These are phyloP conservation scores for Yamadazyma atlantica DNA, from an alignment of 1,139 yeast species.

Conservation along the genomic window DNA sequence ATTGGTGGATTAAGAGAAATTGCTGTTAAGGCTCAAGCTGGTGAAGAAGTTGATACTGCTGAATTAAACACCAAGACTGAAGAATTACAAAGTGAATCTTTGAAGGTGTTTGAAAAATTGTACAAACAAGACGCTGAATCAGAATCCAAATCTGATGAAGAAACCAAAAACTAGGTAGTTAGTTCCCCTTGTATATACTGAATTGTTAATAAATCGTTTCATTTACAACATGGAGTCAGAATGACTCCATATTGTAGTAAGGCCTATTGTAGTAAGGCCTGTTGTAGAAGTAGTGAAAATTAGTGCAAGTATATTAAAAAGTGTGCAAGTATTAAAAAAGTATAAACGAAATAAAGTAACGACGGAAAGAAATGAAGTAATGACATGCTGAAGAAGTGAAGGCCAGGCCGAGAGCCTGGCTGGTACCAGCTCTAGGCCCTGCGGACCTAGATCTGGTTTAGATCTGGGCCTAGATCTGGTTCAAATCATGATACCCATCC, in stretches of 20 bases:
- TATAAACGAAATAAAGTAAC: no score
- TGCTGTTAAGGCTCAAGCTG: constrained; percentile 91
- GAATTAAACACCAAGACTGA: constrained; percentile 92
- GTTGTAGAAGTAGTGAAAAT: no score
- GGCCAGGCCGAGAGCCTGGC: no score
- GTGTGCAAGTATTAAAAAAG: no score
- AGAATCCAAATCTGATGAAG: constrained; percentile 25
- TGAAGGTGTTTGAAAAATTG: constrained; percentile 93
- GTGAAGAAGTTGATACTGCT: constrained; percentile 80
- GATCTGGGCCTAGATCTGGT: constrained; percentile 11
- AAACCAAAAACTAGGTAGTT: constrained; percentile 15
- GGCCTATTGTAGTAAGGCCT: no score
- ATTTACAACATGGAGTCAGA: neutral
- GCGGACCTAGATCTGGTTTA: no score
- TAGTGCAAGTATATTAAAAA: no score
- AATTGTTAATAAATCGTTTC: no score
- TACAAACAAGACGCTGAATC: constrained; percentile 64
- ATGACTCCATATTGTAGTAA: neutral
- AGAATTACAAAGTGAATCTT: constrained; percentile 87
- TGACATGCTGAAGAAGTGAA: no score
- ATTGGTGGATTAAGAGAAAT: constrained; percentile 82
- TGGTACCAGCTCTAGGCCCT: neutral
- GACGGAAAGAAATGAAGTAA: no score
- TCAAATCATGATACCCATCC: constrained; percentile 17
- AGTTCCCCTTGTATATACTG: constrained; percentile 17